Evolutionary conservation across 1,139 yeast species (phyloP).

Genomic region (Barnettozyma hawaiiensis): DNA sequence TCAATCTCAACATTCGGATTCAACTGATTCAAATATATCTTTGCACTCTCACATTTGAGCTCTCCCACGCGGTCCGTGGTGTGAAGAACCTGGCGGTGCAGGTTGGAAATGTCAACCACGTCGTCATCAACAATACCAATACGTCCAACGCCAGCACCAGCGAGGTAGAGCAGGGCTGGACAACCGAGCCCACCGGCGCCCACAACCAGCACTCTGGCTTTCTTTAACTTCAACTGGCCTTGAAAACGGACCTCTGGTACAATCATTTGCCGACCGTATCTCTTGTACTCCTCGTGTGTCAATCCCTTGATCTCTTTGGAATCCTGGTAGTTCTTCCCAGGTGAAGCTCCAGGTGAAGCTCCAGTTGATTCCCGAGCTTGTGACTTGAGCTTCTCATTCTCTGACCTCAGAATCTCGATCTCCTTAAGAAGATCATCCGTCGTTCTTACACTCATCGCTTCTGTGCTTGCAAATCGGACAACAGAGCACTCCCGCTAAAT

Average conservation of each 20-base stretch:
- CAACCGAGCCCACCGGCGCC: constrained; percentile 99
- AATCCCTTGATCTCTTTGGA: constrained; percentile 7
- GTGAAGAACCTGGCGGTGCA: constrained; percentile 88
- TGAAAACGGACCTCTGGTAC: constrained; percentile 48
- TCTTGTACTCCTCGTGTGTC: constrained; percentile 58
- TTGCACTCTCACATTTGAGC: constrained; percentile 77
- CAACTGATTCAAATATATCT: constrained; percentile 40
- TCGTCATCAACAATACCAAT: constrained; percentile 90
- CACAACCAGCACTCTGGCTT: constrained; percentile 60
- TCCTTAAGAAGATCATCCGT: constrained; percentile 12
- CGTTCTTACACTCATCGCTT: constrained; percentile 1
- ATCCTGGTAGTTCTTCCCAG: not conserved
- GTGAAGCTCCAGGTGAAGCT: too few species aligned
- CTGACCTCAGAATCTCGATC: constrained; percentile 13
- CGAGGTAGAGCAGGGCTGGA: constrained; percentile 79
- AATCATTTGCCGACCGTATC: constrained; percentile 95
- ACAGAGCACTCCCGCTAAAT: too few species aligned
- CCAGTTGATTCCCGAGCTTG: constrained; percentile 1
- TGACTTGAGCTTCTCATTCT: constrained; percentile 13
- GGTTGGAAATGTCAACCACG: constrained; percentile 72
- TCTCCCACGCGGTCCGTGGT: constrained; percentile 58
- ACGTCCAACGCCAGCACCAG: constrained; percentile 83
- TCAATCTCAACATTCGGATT: constrained; percentile 63
- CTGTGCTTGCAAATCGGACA: too few species aligned
- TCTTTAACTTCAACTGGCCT: constrained; percentile 56